Conservation (phyloP, 1,284 basidiomycete species). For the Cutaneotrichosporon daszewskae region DNA sequence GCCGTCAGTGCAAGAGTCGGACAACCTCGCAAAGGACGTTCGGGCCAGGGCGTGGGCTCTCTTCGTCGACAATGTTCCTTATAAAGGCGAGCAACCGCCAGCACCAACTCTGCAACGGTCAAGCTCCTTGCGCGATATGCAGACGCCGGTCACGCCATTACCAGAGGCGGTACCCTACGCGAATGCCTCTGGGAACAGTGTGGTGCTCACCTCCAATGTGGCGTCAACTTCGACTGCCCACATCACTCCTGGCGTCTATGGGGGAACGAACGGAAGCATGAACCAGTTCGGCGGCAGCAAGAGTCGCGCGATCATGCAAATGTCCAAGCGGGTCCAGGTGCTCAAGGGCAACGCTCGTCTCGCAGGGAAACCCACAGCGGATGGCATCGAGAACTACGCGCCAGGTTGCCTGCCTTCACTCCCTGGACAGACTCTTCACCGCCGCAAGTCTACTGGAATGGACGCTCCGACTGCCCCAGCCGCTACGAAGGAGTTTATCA, state of each 20-base stretch:
- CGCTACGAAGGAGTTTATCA: constrained; percentile 30
- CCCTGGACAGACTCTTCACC: too few relatives aligned
- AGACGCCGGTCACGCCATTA: constrained; percentile 21
- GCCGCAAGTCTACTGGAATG: constrained; percentile 16
- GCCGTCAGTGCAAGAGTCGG: constrained; percentile 5
- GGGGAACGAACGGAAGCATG: constrained; percentile 20
- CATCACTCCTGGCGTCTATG: constrained; percentile 27
- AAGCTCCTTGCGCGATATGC: constrained; percentile 25
- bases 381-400: not conserved
- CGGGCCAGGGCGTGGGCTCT: constrained; percentile 37
- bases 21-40: constrained; percentile 22
- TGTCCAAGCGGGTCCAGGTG: constrained; percentile 47
- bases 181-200: constrained; percentile 94
- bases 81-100: constrained; percentile 33
- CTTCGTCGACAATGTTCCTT: constrained; percentile 37
- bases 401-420: not conserved
- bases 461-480: constrained; percentile 1
- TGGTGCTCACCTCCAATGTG: constrained; percentile 80
- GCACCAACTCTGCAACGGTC: constrained; percentile 28
- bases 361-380: constrained; percentile 7
- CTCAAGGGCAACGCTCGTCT: constrained; percentile 43
- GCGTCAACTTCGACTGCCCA: constrained; percentile 67
- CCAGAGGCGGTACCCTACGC: constrained; percentile 47
- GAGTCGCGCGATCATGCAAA: constrained; percentile 42
- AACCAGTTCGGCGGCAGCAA: constrained; percentile 29